A percentile compares a stretch with the other conserved stretches of the same genome.
Conservation (phyloP, 768 basidiomycete genomes). For the Calocera viscosa region DNA sequence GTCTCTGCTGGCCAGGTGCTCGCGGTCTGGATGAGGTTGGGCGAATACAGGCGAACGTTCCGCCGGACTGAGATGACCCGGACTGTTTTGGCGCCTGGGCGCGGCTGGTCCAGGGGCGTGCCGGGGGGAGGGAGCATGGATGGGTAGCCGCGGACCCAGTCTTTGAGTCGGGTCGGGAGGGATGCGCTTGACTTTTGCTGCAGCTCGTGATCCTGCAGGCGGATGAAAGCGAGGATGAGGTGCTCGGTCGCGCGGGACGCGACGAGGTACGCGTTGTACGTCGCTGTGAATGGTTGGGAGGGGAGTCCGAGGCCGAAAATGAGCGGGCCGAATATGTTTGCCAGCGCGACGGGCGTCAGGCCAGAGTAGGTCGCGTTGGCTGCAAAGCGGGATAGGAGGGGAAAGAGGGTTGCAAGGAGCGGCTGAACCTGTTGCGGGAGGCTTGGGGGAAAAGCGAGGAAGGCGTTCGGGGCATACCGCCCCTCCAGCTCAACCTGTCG, state of each 20-base stretch:
- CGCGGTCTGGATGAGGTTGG: slow-evolving; percentile 63
- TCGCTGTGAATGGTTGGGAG: slow-evolving; percentile 28
- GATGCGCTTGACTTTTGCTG: slow-evolving; percentile 35
- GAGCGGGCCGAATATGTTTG: slow-evolving; percentile 77
- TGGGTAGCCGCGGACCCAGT: slow-evolving; percentile 86
- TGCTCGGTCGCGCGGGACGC: slow-evolving; percentile 84
- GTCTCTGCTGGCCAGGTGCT: slow-evolving; percentile 39
- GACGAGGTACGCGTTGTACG: slow-evolving; percentile 62
- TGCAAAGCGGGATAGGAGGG: slow-evolving; percentile 68
- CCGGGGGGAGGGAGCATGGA: slow-evolving; percentile 47
- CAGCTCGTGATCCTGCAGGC: slow-evolving; percentile 56
- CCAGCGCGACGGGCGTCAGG: slow-evolving; percentile 80
- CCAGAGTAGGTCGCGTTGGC: slow-evolving; percentile 77
- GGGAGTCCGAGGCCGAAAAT: slow-evolving; percentile 66
- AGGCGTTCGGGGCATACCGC: slow-evolving; percentile 59
- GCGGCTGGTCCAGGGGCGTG: slow-evolving; percentile 38
- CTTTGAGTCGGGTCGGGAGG: slow-evolving; percentile 73
- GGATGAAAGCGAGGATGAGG: slow-evolving; percentile 77
- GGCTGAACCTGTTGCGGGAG: slow-evolving; percentile 41
- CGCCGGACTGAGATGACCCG: slow-evolving; percentile 64
- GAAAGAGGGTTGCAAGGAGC: slow-evolving; percentile 56
- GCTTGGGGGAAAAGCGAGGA: slow-evolving; percentile 47
- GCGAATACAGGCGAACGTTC: slow-evolving; percentile 76
- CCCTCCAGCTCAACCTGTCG: slow-evolving; percentile 63
- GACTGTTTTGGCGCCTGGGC: slow-evolving; percentile 65